phyloP scores from a whole-genome alignment of 352 stramenopile species.

The Globisporangium alternatum region DNA sequence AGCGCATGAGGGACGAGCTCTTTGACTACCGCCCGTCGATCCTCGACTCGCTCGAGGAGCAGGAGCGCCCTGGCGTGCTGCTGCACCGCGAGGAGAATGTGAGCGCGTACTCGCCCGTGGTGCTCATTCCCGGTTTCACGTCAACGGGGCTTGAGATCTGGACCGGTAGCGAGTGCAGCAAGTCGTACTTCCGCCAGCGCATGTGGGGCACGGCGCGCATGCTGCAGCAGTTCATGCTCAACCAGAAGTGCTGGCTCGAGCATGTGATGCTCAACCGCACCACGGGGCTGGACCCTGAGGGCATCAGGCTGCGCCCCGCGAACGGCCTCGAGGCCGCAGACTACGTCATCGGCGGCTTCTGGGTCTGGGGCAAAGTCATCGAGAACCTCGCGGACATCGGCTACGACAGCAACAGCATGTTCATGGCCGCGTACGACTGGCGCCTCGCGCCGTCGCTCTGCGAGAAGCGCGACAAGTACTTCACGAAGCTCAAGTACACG shows the following conservation, averaged over 20 bases:
- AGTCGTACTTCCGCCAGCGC: conserved; percentile 89
- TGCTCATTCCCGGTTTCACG: conserved; percentile 93
- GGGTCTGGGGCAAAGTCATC: conserved; percentile 93
- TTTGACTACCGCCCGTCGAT: conserved; percentile 60
- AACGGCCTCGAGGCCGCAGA: conserved; percentile 91
- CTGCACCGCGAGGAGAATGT: conserved; percentile 49
- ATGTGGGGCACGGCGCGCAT: conserved; percentile 92
- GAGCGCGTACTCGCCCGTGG: conserved; percentile 65
- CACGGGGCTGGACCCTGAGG: conserved; percentile 88
- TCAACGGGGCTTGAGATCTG: conserved; percentile 94
- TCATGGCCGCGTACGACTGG: conserved; percentile 88
- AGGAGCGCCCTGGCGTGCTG: conserved; percentile 46
- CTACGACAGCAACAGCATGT: conserved; percentile 91
- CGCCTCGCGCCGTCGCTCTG: conserved; percentile 67
- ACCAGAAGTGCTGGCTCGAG: conserved; percentile 91
- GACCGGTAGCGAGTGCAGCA: conserved; percentile 86
- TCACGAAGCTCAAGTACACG: conserved; percentile 92
- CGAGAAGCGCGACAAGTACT: conserved; percentile 82
- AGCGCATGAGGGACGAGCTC: conserved; percentile 65
- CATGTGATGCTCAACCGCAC: conserved; percentile 90
- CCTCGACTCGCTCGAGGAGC: conserved; percentile 19
- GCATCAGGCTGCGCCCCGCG: conserved; percentile 73
- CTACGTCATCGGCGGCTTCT: conserved; percentile 93
- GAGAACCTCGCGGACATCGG: conserved; percentile 90
- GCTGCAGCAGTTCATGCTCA: conserved; percentile 87